A percentile compares a stretch with the other conserved stretches of the same genome.
Evolutionary conservation across 2,329 filamentous ascomycete genomes (phyloP).

Genomic region (Ophiocordyceps unilateralis): DNA sequence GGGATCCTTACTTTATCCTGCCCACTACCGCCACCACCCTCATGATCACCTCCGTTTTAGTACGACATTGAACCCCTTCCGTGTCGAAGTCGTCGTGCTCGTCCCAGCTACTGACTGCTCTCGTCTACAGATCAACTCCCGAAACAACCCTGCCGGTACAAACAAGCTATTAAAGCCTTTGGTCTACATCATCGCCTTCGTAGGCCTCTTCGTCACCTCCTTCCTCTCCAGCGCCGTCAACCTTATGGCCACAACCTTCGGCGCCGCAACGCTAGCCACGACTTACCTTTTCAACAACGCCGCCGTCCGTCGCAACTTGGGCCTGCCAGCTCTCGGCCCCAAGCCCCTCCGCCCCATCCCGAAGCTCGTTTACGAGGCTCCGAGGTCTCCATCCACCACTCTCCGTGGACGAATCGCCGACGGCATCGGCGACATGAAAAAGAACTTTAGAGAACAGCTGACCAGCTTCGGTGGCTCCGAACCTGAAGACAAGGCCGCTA

Average conservation of each 20-base stretch:
- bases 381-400: conserved; percentile 5
- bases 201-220: conserved; percentile 25
- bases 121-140: conserved; percentile 15
- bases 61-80: conserved; percentile 11
- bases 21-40: conserved; percentile 42
- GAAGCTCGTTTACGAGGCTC: too few relatives aligned
- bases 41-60: conserved; percentile 39
- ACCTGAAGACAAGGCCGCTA: conserved; percentile 16
- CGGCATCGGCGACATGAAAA: conserved; percentile 19
- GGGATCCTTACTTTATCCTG: conserved; percentile 64
- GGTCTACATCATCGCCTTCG: conserved; percentile 23
- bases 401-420: conserved; percentile 15
- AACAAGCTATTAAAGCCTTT: conserved; percentile 22
- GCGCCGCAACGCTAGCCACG: conserved; percentile 19
- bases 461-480: conserved; percentile 18
- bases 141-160: conserved; percentile 15
- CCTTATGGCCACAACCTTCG: conserved; percentile 27
- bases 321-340: conserved; percentile 16
- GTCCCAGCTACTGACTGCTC: neutral
- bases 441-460: conserved; percentile 17
- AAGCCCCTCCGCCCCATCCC: too few relatives aligned
- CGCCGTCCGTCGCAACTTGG: conserved; percentile 13
- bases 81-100: too few relatives aligned
- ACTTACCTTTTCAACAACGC: conserved; percentile 19
- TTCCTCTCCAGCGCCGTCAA: conserved; percentile 31